Conservation (phyloP, 2,329 filamentous ascomycete species). For the Elsinoe necatrix region DNA sequence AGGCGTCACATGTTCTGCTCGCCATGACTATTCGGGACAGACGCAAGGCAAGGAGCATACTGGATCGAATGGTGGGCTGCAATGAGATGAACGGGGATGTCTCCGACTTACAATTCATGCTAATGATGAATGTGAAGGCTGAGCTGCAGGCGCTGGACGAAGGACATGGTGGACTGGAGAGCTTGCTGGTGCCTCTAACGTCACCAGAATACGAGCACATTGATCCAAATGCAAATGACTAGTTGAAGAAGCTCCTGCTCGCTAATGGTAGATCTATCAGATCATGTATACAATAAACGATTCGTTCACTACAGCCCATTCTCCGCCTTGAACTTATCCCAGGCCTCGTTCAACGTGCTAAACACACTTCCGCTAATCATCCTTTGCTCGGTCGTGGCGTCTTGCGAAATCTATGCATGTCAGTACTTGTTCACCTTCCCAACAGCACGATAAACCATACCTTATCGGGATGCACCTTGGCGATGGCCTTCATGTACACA, state of each 20-base stretch:
- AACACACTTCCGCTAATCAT: conserved; percentile 61
- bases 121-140: conserved; percentile 64
- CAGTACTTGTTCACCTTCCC: conserved; percentile 9
- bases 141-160: conserved; percentile 55
- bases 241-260: background rate
- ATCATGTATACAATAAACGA: background rate
- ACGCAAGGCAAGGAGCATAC: conserved; percentile 46
- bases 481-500: conserved; percentile 97
- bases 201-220: background rate
- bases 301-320: conserved; percentile 32
- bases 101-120: conserved; percentile 60
- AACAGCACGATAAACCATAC: conserved; percentile 34
- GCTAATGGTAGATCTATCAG: background rate
- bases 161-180: background rate
- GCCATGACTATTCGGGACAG: conserved; percentile 50
- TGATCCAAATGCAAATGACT: background rate
- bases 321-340: conserved; percentile 60
- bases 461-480: conserved; percentile 97
- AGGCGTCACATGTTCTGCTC: conserved; percentile 38
- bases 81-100: conserved; percentile 15
- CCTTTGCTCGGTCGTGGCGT: conserved; percentile 57
- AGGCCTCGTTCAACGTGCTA: conserved; percentile 57
- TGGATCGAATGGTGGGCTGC: conserved; percentile 39
- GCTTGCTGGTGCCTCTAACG: background rate
- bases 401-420: conserved; percentile 47